Conservation (phyloP, 2,329 filamentous ascomycete species). For the Ceratocystis cacaofunesta region DNA sequence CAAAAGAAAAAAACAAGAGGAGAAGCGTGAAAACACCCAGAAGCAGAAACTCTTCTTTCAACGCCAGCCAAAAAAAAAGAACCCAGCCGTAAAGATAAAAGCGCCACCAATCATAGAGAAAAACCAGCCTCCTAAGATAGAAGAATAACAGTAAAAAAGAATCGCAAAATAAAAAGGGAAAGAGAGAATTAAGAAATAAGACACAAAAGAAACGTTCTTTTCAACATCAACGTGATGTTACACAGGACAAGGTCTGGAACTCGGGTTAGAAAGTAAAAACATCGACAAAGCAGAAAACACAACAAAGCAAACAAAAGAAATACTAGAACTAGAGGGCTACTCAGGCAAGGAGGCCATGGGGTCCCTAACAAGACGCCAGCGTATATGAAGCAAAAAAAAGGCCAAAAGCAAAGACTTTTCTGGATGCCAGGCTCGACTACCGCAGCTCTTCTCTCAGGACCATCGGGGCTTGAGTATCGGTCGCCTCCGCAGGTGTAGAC, state of each 20-base stretch:
- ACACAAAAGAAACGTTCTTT: not conserved
- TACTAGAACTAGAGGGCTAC: not conserved
- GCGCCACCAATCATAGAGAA: not conserved
- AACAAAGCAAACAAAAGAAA: too few species aligned
- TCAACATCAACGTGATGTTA: not conserved
- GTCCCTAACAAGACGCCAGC: too few species aligned
- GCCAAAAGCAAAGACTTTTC: too few species aligned
- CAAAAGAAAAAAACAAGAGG: not conserved
- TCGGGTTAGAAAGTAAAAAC: not conserved
- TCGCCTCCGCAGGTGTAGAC: too few species aligned
- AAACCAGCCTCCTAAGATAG: not conserved
- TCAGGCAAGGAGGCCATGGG: too few species aligned
- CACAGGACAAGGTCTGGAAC: not conserved
- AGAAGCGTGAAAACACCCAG: not conserved
- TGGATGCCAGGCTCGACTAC: too few species aligned
- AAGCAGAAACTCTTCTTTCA: not conserved
- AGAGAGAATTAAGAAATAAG: not conserved
- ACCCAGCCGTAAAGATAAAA: not conserved
- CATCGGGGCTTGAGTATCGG: too few species aligned
- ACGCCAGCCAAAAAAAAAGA: not conserved
- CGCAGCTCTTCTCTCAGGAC: too few species aligned
- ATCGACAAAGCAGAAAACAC: not conserved
- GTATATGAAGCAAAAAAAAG: too few species aligned
- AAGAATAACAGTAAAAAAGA: not conserved
- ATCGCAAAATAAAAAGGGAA: not conserved